A percentile compares a stretch with the other conserved stretches of the same genome.
These are phyloP conservation scores for Kodamaea sagamina DNA, from an alignment of 805 yeast genomes.

Conservation along the genomic window DNA sequence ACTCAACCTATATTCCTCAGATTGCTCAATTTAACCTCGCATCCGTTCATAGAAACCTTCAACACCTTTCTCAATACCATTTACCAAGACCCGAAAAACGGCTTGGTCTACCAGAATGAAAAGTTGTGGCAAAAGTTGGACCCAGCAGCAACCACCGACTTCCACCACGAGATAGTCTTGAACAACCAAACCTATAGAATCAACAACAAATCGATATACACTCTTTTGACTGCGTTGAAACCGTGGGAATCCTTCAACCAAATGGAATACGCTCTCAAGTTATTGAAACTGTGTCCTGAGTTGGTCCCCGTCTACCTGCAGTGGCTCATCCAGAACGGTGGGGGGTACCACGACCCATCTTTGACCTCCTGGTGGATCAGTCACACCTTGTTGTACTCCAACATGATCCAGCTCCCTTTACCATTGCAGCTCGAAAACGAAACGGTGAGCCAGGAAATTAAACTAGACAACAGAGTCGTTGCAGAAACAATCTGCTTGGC, in stretches of 20 bases:
- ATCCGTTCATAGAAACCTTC: conserved; percentile 35
- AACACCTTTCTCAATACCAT: conserved; percentile 51
- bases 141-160: conserved; percentile 44
- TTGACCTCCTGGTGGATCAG: conserved; percentile 83
- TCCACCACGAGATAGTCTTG: conserved; percentile 15
- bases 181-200: conserved; percentile 57
- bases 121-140: conserved; percentile 46
- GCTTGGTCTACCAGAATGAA: conserved; percentile 49
- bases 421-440: conserved; percentile 38
- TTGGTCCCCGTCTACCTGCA: conserved; percentile 69
- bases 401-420: conserved; percentile 57
- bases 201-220: conserved; percentile 67
- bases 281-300: conserved; percentile 62
- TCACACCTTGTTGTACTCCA: conserved; percentile 60
- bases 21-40: conserved; percentile 10
- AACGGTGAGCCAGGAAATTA: conserved; percentile 40
- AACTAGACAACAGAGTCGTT: conserved; percentile 28
- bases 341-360: conserved; percentile 78
- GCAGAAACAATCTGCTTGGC: conserved; percentile 65
- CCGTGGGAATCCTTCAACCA: conserved; percentile 81
- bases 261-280: conserved; percentile 50
- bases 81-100: conserved; percentile 51
- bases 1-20: conserved; percentile 50
- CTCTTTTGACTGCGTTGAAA: conserved; percentile 62
- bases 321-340: conserved; percentile 53